A percentile compares a stretch with the other conserved stretches of the same genome.
phyloP scores from a whole-genome alignment of 805 yeast species.

The Metschnikowia colocasiae region DNA sequence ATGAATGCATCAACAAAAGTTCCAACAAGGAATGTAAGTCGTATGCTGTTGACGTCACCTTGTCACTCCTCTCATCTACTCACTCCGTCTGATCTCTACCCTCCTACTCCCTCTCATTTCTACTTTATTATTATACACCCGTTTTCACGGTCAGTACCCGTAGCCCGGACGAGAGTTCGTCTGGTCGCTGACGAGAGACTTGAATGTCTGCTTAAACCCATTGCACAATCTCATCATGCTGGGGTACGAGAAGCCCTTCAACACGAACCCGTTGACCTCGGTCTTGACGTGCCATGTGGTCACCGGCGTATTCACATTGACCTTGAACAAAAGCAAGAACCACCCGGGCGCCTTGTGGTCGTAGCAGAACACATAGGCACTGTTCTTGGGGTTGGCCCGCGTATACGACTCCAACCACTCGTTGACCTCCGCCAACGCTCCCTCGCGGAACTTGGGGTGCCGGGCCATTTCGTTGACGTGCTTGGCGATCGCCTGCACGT shows the following conservation, averaged over 20 bases:
- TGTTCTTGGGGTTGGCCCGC: conserved; percentile 83
- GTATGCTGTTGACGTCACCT: too few species aligned
- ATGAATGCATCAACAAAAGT: too few species aligned
- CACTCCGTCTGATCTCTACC: background rate
- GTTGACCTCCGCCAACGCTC: conserved; percentile 73
- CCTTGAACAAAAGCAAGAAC: conserved; percentile 82
- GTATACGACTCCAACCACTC: conserved; percentile 87
- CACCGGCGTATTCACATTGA: conserved; percentile 62
- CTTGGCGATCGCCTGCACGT: conserved; percentile 77
- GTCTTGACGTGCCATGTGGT: conserved; percentile 88
- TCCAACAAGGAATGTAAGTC: too few species aligned
- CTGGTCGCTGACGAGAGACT: conserved; percentile 28
- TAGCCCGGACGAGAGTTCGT: conserved; percentile 16
- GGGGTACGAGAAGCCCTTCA: conserved; percentile 81
- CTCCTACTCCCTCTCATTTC: background rate
- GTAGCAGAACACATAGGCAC: conserved; percentile 86
- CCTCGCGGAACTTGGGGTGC: conserved; percentile 85
- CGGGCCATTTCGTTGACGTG: conserved; percentile 80
- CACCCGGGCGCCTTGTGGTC: conserved; percentile 94
- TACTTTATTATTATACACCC: background rate
- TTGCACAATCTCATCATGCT: conserved; percentile 85
- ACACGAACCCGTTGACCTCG: conserved; percentile 80
- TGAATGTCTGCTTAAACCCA: conserved; percentile 78
- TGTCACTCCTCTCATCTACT: too few species aligned
- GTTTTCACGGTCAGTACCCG: conserved; percentile 9